Base-by-base conservation (phyloP, 371 early-diverging fungal genomes). In the Rhizoclosmatium hyalinum region DNA sequence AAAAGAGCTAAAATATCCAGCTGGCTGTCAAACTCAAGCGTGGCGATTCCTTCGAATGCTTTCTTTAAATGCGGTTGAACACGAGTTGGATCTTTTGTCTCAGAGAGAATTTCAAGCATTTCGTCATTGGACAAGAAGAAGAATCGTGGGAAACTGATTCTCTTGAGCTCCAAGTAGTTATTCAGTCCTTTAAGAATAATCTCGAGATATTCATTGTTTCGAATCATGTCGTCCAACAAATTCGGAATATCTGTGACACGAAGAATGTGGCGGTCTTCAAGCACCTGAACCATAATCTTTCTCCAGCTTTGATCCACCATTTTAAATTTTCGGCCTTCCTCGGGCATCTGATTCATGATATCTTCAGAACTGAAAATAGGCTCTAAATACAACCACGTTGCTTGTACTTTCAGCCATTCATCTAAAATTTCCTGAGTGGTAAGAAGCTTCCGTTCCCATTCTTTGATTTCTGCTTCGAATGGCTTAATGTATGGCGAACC, bases 121-220 rank as follows among this genome's bases (percentile, higher is more conserved):
- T 89, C 89, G 69, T 89, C 89, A 75, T 89, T 89, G 55, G 87
- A 86, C n/a, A 89, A 72, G 81, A 89, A 89, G 77, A 89, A 89
- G 79, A 87, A 87, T 6, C 89, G 75, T 1, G 89, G 89, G 76
- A 89, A 89, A 68, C 72, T 85, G 24, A 89, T 65, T 6, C 89
- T 80, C 75, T 89, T 89, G 47, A 87, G 71, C 68, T 89, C 89
- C 63, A 89, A 71, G 69, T 89, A 89, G 0, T 84, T 84, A 68
- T 89, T 89, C 42, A 89, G 79, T 4, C 89, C 89, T 64, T 88
- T 87, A n/a, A 85, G 77, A 70, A 87, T 87, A 54, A 74, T 70
- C 71, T 87, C 89, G 12, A 87, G 77, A 32, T 78, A 69, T 24
- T 81, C 81, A 64, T 83, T 89, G 78, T 82, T 82, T 42, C 80